Percentiles rank a stretch among this genome's conserved stretches.
phyloP scores from a whole-genome alignment of 2,329 filamentous ascomycete species.

The Claviceps paspali region DNA sequence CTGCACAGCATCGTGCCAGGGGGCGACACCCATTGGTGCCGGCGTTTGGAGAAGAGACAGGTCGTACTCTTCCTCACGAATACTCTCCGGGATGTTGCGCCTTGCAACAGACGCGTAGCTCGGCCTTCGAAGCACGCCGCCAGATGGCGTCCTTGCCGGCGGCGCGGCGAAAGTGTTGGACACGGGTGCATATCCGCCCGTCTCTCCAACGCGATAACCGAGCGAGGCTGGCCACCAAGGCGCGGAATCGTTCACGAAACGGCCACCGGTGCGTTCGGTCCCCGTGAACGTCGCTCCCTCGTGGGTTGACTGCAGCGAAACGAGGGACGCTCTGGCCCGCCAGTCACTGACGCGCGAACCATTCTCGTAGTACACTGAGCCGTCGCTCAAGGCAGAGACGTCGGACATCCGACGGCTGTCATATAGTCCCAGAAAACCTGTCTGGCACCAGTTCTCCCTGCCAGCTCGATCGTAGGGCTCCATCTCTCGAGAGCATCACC shows the following conservation, averaged over 20 bases:
- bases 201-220: conserved; percentile 11
- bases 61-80: conserved; percentile 26
- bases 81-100: conserved; percentile 12
- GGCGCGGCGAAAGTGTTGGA: conserved; percentile 3
- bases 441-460: too few species aligned
- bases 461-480: conserved; percentile 15
- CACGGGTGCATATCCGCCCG: conserved; percentile 15
- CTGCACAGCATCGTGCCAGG: conserved; percentile 17
- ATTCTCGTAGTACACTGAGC: too few species aligned
- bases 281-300: conserved; percentile 7
- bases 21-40: conserved; percentile 23
- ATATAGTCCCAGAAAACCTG: too few species aligned
- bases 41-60: conserved; percentile 27
- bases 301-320: too few species aligned
- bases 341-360: too few species aligned
- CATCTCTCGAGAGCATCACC: conserved; percentile 13
- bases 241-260: conserved; percentile 9
- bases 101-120: conserved; percentile 13
- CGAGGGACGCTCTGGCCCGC: too few species aligned
- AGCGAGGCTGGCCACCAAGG: conserved; percentile 15
- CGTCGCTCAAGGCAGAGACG: too few species aligned
- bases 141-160: conserved; percentile 8
- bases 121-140: conserved; percentile 11
- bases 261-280: conserved; percentile 8
- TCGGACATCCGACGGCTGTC: too few species aligned